phyloP scores from a whole-genome alignment of 108 stramenopile species.

The Nitzschia palea region DNA sequence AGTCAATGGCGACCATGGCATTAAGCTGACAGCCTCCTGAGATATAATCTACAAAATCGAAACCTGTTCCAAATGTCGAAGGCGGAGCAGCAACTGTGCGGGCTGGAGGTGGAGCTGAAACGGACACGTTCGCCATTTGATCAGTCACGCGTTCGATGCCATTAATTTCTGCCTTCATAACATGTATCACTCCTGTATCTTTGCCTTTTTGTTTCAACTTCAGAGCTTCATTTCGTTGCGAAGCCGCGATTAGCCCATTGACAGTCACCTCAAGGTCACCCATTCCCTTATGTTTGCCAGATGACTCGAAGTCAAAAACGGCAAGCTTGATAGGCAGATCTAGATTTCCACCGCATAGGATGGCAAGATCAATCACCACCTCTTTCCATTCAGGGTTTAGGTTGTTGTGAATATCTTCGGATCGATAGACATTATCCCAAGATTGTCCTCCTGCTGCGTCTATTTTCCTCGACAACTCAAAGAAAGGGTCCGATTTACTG shows the following conservation, averaged over 20 bases:
- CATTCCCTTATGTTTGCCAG: constrained; percentile 67
- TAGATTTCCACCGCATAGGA: constrained; percentile 60
- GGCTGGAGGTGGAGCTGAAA: constrained; percentile 7
- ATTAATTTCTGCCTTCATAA: constrained; percentile 25
- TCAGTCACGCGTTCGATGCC: constrained; percentile 32
- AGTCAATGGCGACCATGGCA: constrained; percentile 83
- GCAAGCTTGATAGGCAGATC: constrained; percentile 49
- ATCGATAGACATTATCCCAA: constrained; percentile 57
- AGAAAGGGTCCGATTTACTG: constrained; percentile 64
- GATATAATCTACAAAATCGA: constrained; percentile 65
- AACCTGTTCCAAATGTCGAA: neutral
- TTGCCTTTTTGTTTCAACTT: constrained; percentile 33
- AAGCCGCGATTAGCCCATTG: constrained; percentile 32
- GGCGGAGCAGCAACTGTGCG: neutral
- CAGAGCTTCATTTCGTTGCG: constrained; percentile 6
- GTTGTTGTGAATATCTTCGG: constrained; percentile 51
- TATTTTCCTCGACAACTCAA: constrained; percentile 47
- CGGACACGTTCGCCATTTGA: constrained; percentile 14
- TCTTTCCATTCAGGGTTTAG: constrained; percentile 70
- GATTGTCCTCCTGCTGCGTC: constrained; percentile 51
- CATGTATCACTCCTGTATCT: constrained; percentile 25
- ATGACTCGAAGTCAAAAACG: constrained; percentile 61
- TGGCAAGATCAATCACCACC: constrained; percentile 45
- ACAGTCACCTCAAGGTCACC: constrained; percentile 61
- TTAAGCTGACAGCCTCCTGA: constrained; percentile 60